Conservation (phyloP, 1,139 yeast genomes). For the Kodamaea fungicola region DNA sequence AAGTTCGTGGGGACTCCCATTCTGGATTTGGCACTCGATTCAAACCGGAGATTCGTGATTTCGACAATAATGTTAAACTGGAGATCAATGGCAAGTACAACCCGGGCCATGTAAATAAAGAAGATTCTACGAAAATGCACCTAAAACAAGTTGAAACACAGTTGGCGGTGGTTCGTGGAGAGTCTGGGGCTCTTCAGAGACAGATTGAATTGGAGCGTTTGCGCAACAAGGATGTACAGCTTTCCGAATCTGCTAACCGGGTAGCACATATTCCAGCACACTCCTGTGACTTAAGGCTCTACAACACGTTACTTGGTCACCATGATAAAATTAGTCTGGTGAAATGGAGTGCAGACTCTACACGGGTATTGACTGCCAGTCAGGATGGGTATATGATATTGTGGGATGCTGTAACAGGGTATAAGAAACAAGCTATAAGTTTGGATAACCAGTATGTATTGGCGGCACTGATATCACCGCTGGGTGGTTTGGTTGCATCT, state of each 20-base stretch:
- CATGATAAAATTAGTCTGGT: conserved; percentile 68
- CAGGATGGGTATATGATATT: conserved; percentile 84
- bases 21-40: too few species aligned
- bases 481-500: conserved; percentile 63
- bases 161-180: conserved; percentile 39
- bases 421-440: conserved; percentile 67
- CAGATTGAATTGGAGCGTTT: conserved; percentile 46
- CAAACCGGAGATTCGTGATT: too few species aligned
- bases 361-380: conserved; percentile 63
- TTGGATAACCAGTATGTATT: conserved; percentile 77
- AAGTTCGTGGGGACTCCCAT: too few species aligned
- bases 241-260: conserved; percentile 35
- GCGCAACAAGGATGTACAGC: conserved; percentile 44
- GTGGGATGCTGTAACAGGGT: conserved; percentile 79
- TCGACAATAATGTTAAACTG: too few species aligned
- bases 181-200: conserved; percentile 44
- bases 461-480: conserved; percentile 70
- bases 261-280: conserved; percentile 28
- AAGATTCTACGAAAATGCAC: background rate
- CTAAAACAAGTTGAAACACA: conserved; percentile 8
- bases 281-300: conserved; percentile 31
- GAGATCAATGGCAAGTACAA: too few species aligned
- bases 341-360: conserved; percentile 65
- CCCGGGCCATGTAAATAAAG: too few species aligned
- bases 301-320: conserved; percentile 63